Base-by-base conservation (phyloP, 2,329 filamentous ascomycete genomes). In the Colletotrichum sp. region DNA sequence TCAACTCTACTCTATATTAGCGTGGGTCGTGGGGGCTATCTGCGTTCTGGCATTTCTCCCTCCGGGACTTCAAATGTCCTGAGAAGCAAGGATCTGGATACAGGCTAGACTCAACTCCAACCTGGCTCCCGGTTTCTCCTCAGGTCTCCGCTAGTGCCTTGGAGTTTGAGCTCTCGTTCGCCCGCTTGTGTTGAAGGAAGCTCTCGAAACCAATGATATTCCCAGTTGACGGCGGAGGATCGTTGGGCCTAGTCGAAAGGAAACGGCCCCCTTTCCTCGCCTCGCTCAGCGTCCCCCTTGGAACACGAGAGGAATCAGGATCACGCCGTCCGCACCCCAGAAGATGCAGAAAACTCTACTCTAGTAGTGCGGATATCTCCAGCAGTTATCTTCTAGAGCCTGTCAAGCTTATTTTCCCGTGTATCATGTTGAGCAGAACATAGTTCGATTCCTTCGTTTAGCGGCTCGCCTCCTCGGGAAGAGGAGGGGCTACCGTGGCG, bases 241-340 rank as follows among this genome's bases (percentile, higher is more conserved):
- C 32, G 26, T 30, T 21, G 48, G 59, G 63, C 70, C 61, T 52
- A 30, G 70, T 14, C 52, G 9, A 34, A 14, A 65, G 28, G 28
- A 63, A 30, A 55, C 59, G 34, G 28, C 39, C 60, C 60, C 52
- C 57, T 61, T 48, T 61, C 57, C 24, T 59, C 70, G 32, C 26
- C 24, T 34, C 18, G n/a, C 28, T 21, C 14, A 28, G 43, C 26
- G 59, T 13, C 24, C 70, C 55, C 36, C 69, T 59, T 71, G 69
- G 43, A 66, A 71, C 69, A 71, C 69, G 69, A 71, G 69, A 57
- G 48, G 70, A 67, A 43, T 59, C 63, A 67, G 70, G 70, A 60
- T 60, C 61, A 72, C 34, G 63, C 70, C 61, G 70, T 72, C 70
- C 52, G 32, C 70, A 21, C 43, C 26, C 36, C 32, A 34, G 52